phyloP scores from a whole-genome alignment of 805 yeast species.

The Saturnispora halmiae region DNA sequence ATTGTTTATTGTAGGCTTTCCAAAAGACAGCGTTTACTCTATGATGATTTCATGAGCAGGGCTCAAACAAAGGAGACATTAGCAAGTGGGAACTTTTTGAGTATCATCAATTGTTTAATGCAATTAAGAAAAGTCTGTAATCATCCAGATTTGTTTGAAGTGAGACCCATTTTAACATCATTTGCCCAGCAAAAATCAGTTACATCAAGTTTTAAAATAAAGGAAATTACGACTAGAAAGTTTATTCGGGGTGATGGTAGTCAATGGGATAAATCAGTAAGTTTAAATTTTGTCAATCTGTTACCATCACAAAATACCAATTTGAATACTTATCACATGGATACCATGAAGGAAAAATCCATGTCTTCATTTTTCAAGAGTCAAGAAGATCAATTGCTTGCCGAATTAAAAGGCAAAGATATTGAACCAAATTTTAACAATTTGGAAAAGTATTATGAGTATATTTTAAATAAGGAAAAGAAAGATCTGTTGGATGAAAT shows the following conservation, averaged over 20 bases:
- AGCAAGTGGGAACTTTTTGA: constrained; percentile 87
- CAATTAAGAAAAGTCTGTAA: constrained; percentile 94
- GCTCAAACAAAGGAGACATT: constrained; percentile 92
- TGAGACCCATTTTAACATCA: constrained; percentile 88
- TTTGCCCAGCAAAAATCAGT: constrained; percentile 66
- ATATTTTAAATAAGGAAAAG: constrained; percentile 44
- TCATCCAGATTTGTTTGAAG: constrained; percentile 87
- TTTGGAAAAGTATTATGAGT: constrained; percentile 51
- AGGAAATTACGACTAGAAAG: constrained; percentile 34
- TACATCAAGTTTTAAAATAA: constrained; percentile 36
- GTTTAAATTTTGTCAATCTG: constrained; percentile 54
- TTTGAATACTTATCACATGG: constrained; percentile 30
- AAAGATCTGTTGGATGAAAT: constrained; percentile 42
- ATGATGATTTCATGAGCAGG: constrained; percentile 95
- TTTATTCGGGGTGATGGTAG: constrained; percentile 14
- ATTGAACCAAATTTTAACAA: constrained; percentile 29
- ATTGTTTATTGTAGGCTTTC: constrained; percentile 86
- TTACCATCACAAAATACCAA: constrained; percentile 29
- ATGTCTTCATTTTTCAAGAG: constrained; percentile 38
- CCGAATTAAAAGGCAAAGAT: constrained; percentile 25
- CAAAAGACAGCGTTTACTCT: constrained; percentile 81
- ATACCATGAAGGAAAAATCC: constrained; percentile 35
- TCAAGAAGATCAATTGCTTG: constrained; percentile 36
- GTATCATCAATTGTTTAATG: constrained; percentile 95
- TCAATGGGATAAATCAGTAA: constrained; percentile 23